Conservation (phyloP, 331 rosid species). For the Acacia concinna region DNA sequence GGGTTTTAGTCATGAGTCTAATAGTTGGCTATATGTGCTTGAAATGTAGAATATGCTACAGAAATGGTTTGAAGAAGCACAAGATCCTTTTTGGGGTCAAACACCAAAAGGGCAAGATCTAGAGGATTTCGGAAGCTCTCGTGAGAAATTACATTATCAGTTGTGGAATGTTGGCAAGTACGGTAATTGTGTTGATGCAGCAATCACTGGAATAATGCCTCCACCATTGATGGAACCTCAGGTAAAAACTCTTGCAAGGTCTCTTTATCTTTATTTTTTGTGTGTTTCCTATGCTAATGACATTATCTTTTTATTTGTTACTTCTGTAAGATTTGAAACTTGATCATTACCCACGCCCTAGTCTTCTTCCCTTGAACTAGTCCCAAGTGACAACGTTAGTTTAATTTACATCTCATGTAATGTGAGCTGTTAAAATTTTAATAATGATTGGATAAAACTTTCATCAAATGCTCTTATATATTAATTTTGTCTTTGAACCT, state of each 20-base stretch:
- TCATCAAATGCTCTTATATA: not conserved
- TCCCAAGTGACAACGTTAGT: not conserved
- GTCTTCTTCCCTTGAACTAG: not conserved
- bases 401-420: constrained; percentile 27
- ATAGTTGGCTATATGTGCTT: constrained; percentile 35
- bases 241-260: constrained; percentile 46
- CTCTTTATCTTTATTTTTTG: not conserved
- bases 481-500: constrained; percentile 4
- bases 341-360: not conserved
- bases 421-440: not conserved
- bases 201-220: constrained; percentile 89
- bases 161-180: constrained; percentile 89
- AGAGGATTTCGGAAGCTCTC: constrained; percentile 55
- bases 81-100: constrained; percentile 61
- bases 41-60: constrained; percentile 70
- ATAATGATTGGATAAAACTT: constrained; percentile 8
- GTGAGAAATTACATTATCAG: constrained; percentile 64
- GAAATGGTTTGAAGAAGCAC: constrained; percentile 72
- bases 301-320: not conserved
- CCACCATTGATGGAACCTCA: constrained; percentile 94
- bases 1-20: constrained; percentile 28
- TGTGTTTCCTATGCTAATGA: not conserved
- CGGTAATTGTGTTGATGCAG: constrained; percentile 91
- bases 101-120: constrained; percentile 45
- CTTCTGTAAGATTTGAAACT: not conserved